phyloP scores from a whole-genome alignment of 768 basidiomycete genomes.

The Suillus luteus region DNA sequence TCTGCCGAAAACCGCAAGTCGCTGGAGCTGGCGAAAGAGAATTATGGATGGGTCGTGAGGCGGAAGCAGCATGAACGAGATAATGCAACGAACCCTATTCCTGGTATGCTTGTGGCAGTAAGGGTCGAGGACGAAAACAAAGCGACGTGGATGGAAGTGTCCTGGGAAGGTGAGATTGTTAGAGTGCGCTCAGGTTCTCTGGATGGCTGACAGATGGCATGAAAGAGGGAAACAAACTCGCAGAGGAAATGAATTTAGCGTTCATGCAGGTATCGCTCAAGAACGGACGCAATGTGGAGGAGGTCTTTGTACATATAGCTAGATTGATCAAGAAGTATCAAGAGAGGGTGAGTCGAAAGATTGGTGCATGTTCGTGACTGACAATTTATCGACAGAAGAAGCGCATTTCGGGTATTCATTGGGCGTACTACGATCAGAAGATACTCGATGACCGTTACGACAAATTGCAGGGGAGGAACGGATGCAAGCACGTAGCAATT shows the following conservation, averaged over 20 bases:
- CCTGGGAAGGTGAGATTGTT: conserved; percentile 2
- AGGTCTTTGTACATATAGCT: conserved; percentile 4
- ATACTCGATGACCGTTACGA: conserved; percentile 1
- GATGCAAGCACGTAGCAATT: not conserved
- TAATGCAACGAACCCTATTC: conserved; percentile 6
- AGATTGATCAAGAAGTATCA: conserved; percentile 4
- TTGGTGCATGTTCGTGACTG: not conserved
- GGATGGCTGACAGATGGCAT: not conserved
- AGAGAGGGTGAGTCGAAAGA: not conserved
- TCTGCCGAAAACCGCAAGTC: conserved; percentile 8
- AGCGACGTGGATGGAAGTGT: conserved; percentile 5
- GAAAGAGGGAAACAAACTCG: conserved; percentile 2
- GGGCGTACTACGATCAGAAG: conserved; percentile 5
- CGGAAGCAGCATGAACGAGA: conserved; percentile 2
- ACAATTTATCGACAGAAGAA: not conserved
- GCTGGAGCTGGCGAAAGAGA: conserved; percentile 1
- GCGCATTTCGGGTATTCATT: conserved; percentile 2
- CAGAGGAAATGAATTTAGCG: not conserved
- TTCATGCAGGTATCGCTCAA: conserved; percentile 9
- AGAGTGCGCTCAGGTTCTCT: not conserved
- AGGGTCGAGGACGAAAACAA: not conserved
- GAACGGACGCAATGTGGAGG: conserved; percentile 5
- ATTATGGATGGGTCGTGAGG: conserved; percentile 5
- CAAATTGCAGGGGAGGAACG: not conserved
- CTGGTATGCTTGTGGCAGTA: conserved; percentile 4